A percentile compares a stretch with the other conserved stretches of the same genome.
Conservation (phyloP, 768 basidiomycete genomes). For the Naganishia antarctica region DNA sequence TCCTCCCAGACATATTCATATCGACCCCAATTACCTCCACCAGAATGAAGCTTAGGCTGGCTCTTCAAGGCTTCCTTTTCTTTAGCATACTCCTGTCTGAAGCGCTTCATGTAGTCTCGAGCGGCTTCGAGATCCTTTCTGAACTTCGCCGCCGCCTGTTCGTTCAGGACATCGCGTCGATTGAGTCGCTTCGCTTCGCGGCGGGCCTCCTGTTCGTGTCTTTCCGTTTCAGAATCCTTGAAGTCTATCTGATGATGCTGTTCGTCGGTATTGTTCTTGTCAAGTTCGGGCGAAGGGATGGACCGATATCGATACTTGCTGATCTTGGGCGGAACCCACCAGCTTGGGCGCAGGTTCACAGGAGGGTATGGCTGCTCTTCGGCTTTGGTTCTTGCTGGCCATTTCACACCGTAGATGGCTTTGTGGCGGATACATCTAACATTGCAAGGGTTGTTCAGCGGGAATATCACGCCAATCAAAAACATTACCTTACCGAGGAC, state of each 20-base stretch:
- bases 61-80: neutral
- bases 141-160: constrained; percentile 7
- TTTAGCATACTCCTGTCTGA: neutral
- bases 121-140: constrained; percentile 6
- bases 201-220: neutral
- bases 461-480: too few relatives aligned
- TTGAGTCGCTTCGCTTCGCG: constrained; percentile 1
- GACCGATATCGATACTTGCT: constrained; percentile 5
- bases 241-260: neutral
- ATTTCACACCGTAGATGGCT: constrained; percentile 15
- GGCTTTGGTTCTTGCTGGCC: constrained; percentile 3
- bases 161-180: constrained; percentile 1
- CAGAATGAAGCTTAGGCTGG: constrained; percentile 2
- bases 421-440: constrained; percentile 15
- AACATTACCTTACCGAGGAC: constrained; percentile 9
- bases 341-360: constrained; percentile 13
- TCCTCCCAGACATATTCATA: constrained; percentile 17
- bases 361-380: constrained; percentile 20
- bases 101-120: neutral
- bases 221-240: neutral
- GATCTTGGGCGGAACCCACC: constrained; percentile 19
- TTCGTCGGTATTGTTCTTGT: neutral
- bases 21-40: neutral
- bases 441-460: neutral
- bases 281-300: neutral